Percentiles rank a stretch among this genome's conserved stretches.
phyloP scores from a whole-genome alignment of 106 monocot species.

The Dioscorea dumetorum region DNA sequence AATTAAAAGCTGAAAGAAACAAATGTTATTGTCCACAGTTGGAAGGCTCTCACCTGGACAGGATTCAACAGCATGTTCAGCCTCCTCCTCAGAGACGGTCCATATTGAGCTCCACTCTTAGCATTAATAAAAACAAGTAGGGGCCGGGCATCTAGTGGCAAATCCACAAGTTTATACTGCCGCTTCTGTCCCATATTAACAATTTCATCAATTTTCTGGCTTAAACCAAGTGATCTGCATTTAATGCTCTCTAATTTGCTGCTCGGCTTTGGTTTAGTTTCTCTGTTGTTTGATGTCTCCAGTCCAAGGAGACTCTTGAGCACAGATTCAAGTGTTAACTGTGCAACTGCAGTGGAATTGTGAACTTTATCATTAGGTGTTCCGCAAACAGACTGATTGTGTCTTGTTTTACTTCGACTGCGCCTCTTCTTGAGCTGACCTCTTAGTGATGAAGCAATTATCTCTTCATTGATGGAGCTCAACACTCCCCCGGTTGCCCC shows the following conservation, averaged over 20 bases:
- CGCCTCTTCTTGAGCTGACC: conserved; percentile 40
- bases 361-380: conserved; percentile 18
- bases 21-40: too few species aligned
- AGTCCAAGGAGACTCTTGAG: conserved; percentile 25
- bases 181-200: conserved; percentile 3
- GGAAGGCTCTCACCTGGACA: conserved; percentile 47
- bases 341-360: conserved; percentile 1
- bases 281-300: conserved; percentile 14
- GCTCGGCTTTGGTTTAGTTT: conserved; percentile 13
- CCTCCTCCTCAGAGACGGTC: conserved; percentile 62
- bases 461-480: conserved; percentile 54
- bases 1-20: too few species aligned
- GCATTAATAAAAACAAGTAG: conserved; percentile 87
- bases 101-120: conserved; percentile 80
- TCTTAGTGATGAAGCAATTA: conserved; percentile 48
- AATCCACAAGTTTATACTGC: conserved; percentile 51
- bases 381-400: background rate
- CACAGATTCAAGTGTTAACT: conserved; percentile 20
- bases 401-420: conserved; percentile 26
- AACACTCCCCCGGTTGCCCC: conserved; percentile 30
- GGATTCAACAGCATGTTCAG: conserved; percentile 87
- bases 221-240: conserved; percentile 9
- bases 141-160: conserved; percentile 69
- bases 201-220: conserved; percentile 4
- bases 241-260: conserved; percentile 10